Conservation (phyloP, 1,139 yeast species). For the Ashbya aceris region DNA sequence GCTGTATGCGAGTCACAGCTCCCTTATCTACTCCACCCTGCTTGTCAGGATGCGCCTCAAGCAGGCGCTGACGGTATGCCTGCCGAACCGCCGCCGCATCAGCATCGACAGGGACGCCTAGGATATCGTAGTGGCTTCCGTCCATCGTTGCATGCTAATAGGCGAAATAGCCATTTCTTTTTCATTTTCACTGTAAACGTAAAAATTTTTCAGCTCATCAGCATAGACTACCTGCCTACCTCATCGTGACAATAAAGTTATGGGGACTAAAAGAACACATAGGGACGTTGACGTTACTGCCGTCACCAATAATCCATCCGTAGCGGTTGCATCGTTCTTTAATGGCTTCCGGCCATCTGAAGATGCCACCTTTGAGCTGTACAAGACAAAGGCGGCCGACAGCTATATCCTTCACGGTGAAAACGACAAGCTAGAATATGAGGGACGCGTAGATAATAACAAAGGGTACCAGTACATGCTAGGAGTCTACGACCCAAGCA, state of each 20-base stretch:
- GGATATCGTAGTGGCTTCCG: slow-evolving; percentile 39
- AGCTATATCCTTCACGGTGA: slow-evolving; percentile 65
- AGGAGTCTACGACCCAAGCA: slow-evolving; percentile 60
- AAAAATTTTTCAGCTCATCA: too few species aligned
- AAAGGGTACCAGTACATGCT: slow-evolving; percentile 38
- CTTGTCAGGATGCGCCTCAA: slow-evolving; percentile 73
- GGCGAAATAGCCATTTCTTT: too few species aligned
- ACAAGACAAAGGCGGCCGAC: slow-evolving; percentile 42
- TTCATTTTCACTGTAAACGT: too few species aligned
- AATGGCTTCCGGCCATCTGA: slow-evolving; percentile 62
- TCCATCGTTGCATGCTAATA: background rate
- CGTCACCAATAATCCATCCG: slow-evolving; percentile 26
- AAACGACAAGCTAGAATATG: slow-evolving; percentile 59
- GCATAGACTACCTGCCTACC: background rate
- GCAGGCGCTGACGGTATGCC: slow-evolving; percentile 54
- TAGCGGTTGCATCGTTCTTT: slow-evolving; percentile 46
- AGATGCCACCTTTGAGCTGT: slow-evolving; percentile 54
- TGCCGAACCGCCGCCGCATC: slow-evolving; percentile 38
- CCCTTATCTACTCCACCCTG: background rate
- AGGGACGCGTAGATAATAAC: slow-evolving; percentile 40
- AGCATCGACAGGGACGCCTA: slow-evolving; percentile 40
- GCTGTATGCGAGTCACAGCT: slow-evolving; percentile 39
- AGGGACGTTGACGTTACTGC: slow-evolving; percentile 17
- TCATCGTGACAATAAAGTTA: slow-evolving; percentile 1
- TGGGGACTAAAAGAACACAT: slow-evolving; percentile 17